Percentiles rank a stretch among this genome's conserved stretches.
phyloP scores from a whole-genome alignment of 164 flowering plant species.

The Macadamia integrifolia region DNA sequence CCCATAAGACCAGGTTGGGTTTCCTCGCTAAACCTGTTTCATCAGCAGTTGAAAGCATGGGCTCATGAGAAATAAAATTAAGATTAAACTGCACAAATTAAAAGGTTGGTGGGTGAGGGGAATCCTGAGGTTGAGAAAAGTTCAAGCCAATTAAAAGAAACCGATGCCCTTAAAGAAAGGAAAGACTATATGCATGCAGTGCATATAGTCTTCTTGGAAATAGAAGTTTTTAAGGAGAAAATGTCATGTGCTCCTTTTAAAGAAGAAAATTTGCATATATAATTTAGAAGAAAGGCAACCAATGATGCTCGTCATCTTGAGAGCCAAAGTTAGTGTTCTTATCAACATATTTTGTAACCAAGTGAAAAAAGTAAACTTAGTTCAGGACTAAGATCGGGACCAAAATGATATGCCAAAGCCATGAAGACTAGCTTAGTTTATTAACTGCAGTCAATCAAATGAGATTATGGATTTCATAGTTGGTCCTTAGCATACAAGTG shows the following conservation, averaged over 20 bases:
- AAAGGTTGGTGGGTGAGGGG: neutral
- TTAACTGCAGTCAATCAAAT: neutral
- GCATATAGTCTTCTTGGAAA: neutral
- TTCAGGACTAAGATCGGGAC: neutral
- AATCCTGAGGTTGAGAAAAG: neutral
- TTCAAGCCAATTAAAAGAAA: neutral
- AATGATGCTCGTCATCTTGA: neutral
- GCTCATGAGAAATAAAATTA: neutral
- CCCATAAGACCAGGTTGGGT: conserved; percentile 71
- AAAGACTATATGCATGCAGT: neutral
- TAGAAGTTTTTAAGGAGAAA: neutral
- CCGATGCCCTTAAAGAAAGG: neutral
- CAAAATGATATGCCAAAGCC: neutral
- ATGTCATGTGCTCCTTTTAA: neutral
- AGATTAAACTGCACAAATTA: neutral
- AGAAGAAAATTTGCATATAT: neutral
- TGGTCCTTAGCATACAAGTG: neutral
- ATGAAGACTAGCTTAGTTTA: too few species aligned
- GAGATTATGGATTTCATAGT: neutral
- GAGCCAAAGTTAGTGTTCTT: neutral
- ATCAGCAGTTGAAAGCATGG: neutral
- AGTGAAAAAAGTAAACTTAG: neutral
- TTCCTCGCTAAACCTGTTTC: conserved; percentile 57
- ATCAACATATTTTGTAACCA: neutral
- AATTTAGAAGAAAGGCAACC: neutral